phyloP scores from a whole-genome alignment of 192 early-diverging fungal genomes.

The Coemansia sp. region DNA sequence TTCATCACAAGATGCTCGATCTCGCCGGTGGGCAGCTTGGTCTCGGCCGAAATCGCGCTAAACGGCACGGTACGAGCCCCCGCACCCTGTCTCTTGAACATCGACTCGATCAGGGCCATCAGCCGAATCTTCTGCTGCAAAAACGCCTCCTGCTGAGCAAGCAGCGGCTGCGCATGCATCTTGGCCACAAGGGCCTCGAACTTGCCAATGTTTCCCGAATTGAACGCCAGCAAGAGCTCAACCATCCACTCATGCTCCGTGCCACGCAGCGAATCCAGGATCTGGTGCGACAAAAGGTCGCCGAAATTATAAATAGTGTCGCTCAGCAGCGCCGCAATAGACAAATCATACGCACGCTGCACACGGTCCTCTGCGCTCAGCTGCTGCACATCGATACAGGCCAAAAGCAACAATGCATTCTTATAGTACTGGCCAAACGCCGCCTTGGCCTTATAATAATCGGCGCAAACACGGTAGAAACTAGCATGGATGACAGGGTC shows the following conservation, averaged over 20 bases:
- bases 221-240: constrained; percentile 85
- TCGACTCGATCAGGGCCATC: constrained; percentile 93
- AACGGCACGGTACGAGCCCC: constrained; percentile 78
- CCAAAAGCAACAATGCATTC: constrained; percentile 88
- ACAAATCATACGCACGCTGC: constrained; percentile 90
- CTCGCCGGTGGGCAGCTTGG: constrained; percentile 52
- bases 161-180: constrained; percentile 75
- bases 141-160: constrained; percentile 70
- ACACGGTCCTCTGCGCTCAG: constrained; percentile 69
- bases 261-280: constrained; percentile 49
- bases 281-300: constrained; percentile 72
- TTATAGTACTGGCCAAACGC: constrained; percentile 93
- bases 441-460: constrained; percentile 96
- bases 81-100: constrained; percentile 74
- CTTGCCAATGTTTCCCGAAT: constrained; percentile 88
- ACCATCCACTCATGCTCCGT: constrained; percentile 86
- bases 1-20: constrained; percentile 99
- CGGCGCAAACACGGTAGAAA: constrained; percentile 92
- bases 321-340: constrained; percentile 86
- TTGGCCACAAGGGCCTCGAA: constrained; percentile 76
- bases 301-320: constrained; percentile 99
- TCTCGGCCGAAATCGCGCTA: constrained; percentile 75
- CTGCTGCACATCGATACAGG: constrained; percentile 85
- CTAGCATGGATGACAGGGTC: constrained; percentile 89
- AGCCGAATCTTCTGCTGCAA: constrained; percentile 94